Evolutionary conservation across 2,329 filamentous ascomycete genomes (phyloP).

Genomic region (Hortaea sp.): DNA sequence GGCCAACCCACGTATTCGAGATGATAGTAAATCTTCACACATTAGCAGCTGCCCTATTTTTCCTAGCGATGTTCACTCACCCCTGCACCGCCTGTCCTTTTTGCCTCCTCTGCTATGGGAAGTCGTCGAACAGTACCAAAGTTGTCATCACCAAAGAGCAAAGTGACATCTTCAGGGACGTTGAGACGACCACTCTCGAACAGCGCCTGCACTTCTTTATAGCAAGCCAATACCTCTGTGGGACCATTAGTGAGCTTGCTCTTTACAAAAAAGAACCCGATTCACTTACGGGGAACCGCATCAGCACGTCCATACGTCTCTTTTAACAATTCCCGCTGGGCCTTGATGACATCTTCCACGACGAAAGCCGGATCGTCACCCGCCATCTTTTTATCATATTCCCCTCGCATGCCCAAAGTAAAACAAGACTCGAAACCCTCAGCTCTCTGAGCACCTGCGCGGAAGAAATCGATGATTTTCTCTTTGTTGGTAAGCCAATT

Average conservation of each 20-base stretch:
- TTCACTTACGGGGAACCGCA: too few species aligned
- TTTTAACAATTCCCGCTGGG: too few species aligned
- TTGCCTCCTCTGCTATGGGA: constrained; percentile 49
- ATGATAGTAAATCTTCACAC: constrained; percentile 43
- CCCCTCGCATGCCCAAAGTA: constrained; percentile 59
- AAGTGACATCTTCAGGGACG: constrained; percentile 55
- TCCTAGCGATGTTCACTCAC: constrained; percentile 24
- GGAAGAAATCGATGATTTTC: constrained; percentile 59
- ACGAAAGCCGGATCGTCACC: too few species aligned
- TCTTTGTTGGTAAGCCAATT: constrained; percentile 60
- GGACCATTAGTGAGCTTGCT: constrained; percentile 32
- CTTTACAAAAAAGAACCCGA: too few species aligned
- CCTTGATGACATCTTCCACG: too few species aligned
- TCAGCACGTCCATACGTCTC: too few species aligned
- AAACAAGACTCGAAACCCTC: constrained; percentile 57
- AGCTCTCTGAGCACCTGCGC: constrained; percentile 54
- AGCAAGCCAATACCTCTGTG: constrained; percentile 61
- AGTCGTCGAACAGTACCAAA: constrained; percentile 53
- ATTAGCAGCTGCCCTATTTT: too few species aligned
- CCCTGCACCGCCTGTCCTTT: constrained; percentile 52
- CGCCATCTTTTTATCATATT: too few species aligned
- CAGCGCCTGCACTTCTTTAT: constrained; percentile 65
- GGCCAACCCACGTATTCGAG: constrained; percentile 55
- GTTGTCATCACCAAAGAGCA: constrained; percentile 60
- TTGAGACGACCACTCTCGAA: constrained; percentile 50